These are phyloP conservation scores for Paragyromitra xinjiangensis DNA, from an alignment of 495 filamentous ascomycete species.

Conservation along the genomic window DNA sequence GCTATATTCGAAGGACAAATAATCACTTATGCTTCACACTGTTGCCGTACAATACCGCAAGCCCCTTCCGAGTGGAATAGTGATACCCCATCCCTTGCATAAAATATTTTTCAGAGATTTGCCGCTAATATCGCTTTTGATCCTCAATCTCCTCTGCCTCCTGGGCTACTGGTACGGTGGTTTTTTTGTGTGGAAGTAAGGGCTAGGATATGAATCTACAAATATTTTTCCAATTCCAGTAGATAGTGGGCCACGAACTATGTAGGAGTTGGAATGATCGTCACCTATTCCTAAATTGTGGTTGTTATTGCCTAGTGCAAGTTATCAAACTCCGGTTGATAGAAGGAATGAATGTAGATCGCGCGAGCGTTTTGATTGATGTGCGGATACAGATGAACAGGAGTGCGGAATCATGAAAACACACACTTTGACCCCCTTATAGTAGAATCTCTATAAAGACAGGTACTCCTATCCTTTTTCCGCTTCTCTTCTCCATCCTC, in stretches of 20 bases:
- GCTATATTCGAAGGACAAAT: not conserved
- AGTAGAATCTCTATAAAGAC: slow-evolving; percentile 24
- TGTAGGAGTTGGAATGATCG: no score
- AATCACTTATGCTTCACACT: not conserved
- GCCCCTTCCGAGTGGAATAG: no score
- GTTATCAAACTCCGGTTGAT: not conserved
- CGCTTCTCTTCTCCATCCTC: not conserved
- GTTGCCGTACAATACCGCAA: not conserved
- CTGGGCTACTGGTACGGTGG: not conserved
- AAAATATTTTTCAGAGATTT: no score
- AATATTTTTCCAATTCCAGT: not conserved
- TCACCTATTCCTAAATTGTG: no score
- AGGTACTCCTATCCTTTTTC: not conserved
- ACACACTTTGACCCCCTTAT: not conserved
- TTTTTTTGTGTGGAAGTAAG: not conserved
- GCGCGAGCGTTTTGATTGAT: not conserved
- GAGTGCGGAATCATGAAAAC: not conserved
- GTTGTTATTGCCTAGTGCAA: no score
- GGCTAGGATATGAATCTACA: not conserved
- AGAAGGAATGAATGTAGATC: not conserved
- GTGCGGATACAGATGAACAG: not conserved
- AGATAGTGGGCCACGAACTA: not conserved
- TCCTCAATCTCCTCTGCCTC: not conserved
- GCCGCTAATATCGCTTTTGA: no score
- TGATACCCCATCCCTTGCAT: no score